Percentiles rank a stretch among this genome's conserved stretches.
These are phyloP conservation scores for Cynanchum wilfordii DNA, from an alignment of 257 asterid species.

Conservation along the genomic window DNA sequence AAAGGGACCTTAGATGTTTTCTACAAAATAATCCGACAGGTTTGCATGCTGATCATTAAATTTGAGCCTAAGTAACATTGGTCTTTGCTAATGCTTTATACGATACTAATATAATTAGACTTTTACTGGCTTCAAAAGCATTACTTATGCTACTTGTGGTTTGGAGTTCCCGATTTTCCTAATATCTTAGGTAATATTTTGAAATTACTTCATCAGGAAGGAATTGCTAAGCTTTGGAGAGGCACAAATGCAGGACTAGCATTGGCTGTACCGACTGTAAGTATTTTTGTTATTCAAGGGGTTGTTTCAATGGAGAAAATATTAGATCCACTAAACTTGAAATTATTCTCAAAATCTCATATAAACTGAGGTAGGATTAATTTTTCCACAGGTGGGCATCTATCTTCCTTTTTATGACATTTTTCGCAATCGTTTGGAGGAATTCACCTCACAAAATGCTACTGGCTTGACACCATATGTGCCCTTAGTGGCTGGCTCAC, in stretches of 20 bases:
- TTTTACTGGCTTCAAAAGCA: neutral
- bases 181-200: conserved; percentile 9
- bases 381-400: conserved; percentile 68
- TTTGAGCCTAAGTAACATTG: neutral
- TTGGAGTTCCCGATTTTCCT: neutral
- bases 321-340: neutral
- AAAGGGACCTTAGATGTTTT: conserved; percentile 92
- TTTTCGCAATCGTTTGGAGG: conserved; percentile 62
- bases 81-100: neutral
- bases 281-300: conserved; percentile 22
- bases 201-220: conserved; percentile 52
- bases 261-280: conserved; percentile 86
- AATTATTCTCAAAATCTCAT: neutral
- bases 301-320: neutral
- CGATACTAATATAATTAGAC: neutral
- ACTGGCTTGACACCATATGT: conserved; percentile 59
- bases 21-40: conserved; percentile 87
- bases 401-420: conserved; percentile 90
- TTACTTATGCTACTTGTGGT: neutral
- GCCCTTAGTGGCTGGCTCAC: conserved; percentile 80
- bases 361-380: neutral
- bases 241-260: conserved; percentile 96
- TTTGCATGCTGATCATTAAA: conserved; percentile 19
- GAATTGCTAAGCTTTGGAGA: conserved; percentile 88
- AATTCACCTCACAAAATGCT: conserved; percentile 45